Conservation (phyloP, 1,284 basidiomycete species). For the Bondarzewia mesenterica region DNA sequence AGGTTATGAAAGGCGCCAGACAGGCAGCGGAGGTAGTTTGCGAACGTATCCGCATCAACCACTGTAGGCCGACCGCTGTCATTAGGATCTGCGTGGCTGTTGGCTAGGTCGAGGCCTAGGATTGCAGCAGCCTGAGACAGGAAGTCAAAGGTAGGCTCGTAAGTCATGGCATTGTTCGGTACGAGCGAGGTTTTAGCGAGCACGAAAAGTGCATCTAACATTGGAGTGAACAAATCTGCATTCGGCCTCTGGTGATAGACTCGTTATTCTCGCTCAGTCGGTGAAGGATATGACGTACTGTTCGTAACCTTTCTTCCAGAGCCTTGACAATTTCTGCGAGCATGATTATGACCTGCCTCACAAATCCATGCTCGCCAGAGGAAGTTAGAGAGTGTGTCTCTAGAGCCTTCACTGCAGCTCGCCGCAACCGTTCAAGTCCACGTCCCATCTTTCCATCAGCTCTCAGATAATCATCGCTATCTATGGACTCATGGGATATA, state of each 20-base stretch:
- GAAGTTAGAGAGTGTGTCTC: conserved; percentile 4
- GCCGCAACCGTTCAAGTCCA: conserved; percentile 51
- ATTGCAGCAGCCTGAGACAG: conserved; percentile 36
- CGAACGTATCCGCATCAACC: conserved; percentile 11
- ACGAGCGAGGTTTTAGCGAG: conserved; percentile 44
- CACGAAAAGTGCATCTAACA: conserved; percentile 53
- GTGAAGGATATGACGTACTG: conserved; percentile 17
- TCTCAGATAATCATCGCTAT: conserved; percentile 25
- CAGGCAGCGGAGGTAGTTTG: conserved; percentile 56
- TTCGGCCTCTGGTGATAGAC: conserved; percentile 19
- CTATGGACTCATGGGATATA: conserved; percentile 12
- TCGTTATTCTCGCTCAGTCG: neutral
- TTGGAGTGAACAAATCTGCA: conserved; percentile 35
- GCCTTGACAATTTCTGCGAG: conserved; percentile 26
- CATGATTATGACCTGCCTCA: conserved; percentile 10
- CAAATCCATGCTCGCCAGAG: conserved; percentile 1
- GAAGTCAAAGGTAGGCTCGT: conserved; percentile 36
- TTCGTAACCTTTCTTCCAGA: conserved; percentile 18
- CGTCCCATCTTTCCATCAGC: conserved; percentile 46
- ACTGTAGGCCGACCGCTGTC: neutral
- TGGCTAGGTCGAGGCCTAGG: conserved; percentile 18
- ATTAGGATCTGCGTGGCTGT: conserved; percentile 3
- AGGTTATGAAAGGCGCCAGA: conserved; percentile 63
- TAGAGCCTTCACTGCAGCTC: conserved; percentile 35
- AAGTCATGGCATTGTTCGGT: conserved; percentile 41